Conservation (phyloP, 192 early-diverging fungal genomes). For the Entrophospora sp. region DNA sequence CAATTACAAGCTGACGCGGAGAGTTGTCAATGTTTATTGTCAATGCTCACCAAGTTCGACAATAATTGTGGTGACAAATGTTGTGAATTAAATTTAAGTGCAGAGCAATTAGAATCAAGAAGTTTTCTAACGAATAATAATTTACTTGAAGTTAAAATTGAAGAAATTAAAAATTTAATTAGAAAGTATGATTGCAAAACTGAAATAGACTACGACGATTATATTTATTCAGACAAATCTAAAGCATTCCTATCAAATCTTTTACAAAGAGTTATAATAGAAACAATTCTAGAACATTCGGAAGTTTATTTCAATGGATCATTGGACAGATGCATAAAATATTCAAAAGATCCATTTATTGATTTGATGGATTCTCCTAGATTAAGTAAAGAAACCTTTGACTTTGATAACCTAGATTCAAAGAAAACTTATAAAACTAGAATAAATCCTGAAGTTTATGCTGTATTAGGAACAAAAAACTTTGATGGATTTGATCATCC, state of each 20-base stretch:
- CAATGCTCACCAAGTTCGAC: background rate
- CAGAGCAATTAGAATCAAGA: no score
- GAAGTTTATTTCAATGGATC: slow-evolving; percentile 7
- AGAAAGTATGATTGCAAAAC: background rate
- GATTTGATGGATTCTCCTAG: no score
- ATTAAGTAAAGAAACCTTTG: background rate
- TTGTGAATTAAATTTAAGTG: no score
- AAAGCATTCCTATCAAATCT: background rate
- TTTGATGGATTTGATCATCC: slow-evolving; percentile 11
- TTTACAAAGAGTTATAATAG: slow-evolving; percentile 4
- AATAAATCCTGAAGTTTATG: slow-evolving; percentile 6
- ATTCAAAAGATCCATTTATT: no score
- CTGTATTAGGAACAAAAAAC: background rate
- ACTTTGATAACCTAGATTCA: background rate
- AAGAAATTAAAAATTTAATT: background rate
- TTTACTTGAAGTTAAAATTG: background rate
- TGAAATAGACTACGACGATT: background rate
- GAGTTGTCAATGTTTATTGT: background rate
- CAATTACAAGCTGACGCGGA: background rate
- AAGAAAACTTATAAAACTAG: background rate
- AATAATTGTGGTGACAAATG: no score
- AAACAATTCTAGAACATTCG: background rate
- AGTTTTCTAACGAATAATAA: no score
- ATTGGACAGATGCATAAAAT: no score
- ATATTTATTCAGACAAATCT: background rate